phyloP scores from a whole-genome alignment of 2,329 filamentous ascomycete species.

The Plenodomus tracheiphilus region DNA sequence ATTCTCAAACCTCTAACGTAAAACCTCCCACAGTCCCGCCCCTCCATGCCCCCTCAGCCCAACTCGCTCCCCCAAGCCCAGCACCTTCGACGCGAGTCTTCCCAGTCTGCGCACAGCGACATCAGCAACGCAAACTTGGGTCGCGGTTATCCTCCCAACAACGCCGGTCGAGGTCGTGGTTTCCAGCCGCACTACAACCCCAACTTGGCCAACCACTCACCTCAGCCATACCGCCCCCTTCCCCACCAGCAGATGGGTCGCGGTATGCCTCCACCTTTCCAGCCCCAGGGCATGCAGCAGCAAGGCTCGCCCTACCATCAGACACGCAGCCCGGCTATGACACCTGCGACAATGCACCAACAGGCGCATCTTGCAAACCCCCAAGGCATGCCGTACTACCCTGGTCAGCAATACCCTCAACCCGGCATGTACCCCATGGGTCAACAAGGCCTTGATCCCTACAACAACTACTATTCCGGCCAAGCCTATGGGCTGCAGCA shows the following conservation, averaged over 20 bases:
- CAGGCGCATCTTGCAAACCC: constrained; percentile 54
- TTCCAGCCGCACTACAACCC: constrained; percentile 54
- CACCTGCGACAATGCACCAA: constrained; percentile 68
- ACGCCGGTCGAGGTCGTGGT: constrained; percentile 57
- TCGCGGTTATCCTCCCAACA: constrained; percentile 46
- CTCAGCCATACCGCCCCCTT: constrained; percentile 57
- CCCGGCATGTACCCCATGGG: constrained; percentile 57
- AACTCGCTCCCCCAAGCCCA: constrained; percentile 62
- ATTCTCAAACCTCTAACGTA: constrained; percentile 6
- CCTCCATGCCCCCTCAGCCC: constrained; percentile 59
- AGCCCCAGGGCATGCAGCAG: no score
- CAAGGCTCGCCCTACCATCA: constrained; percentile 64
- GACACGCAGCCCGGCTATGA: constrained; percentile 59
- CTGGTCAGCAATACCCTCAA: constrained; percentile 59
- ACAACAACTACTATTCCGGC: constrained; percentile 48
- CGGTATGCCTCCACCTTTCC: constrained; percentile 58
- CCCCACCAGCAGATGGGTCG: constrained; percentile 56
- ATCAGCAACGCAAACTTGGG: constrained; percentile 62
- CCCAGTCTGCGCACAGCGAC: constrained; percentile 78
- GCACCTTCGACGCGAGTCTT: constrained; percentile 84
- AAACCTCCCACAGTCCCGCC: constrained; percentile 63
- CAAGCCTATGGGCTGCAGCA: constrained; percentile 53
- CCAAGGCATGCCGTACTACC: constrained; percentile 67
- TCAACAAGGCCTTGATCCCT: constrained; percentile 50
- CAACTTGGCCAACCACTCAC: constrained; percentile 49